Evolutionary conservation across 1,139 yeast species (phyloP).

Genomic region (Starmera stellimalicola): DNA sequence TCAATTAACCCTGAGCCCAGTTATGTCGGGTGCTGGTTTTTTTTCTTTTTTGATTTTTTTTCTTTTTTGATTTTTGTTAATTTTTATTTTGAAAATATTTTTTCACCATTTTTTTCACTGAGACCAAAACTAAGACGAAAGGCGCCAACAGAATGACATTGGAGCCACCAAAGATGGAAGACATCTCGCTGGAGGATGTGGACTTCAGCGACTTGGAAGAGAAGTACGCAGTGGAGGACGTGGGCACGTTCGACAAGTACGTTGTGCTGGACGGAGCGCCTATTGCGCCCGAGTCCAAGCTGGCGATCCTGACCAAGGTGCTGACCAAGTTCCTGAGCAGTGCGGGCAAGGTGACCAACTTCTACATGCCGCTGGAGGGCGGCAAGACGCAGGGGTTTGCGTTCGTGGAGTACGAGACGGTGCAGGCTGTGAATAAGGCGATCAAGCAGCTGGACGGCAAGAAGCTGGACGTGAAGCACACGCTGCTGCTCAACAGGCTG

Average conservation of each 20-base stretch:
- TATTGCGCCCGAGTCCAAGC: slow-evolving; percentile 84
- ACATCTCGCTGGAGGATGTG: slow-evolving; percentile 51
- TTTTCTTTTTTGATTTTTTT: too few species aligned
- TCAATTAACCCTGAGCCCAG: too few species aligned
- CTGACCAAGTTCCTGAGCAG: slow-evolving; percentile 68
- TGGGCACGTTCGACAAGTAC: slow-evolving; percentile 63
- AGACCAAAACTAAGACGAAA: too few species aligned
- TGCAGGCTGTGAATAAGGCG: slow-evolving; percentile 67
- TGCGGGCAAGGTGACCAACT: slow-evolving; percentile 41
- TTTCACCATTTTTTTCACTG: too few species aligned
- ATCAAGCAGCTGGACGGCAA: slow-evolving; percentile 77
- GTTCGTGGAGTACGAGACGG: slow-evolving; percentile 72
- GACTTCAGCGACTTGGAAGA: slow-evolving; percentile 87
- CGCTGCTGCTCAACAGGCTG: slow-evolving; percentile 75
- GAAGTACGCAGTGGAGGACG: slow-evolving; percentile 53
- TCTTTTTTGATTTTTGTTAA: too few species aligned
- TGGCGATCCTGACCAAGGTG: slow-evolving; percentile 76
- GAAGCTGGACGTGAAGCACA: slow-evolving; percentile 89
- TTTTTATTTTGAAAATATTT: too few species aligned
- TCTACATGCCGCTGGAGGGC: slow-evolving; percentile 73
- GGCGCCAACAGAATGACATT: too few species aligned
- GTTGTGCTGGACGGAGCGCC: slow-evolving; percentile 95
- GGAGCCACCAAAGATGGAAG: slow-evolving; percentile 24
- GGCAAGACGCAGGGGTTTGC: slow-evolving; percentile 83
- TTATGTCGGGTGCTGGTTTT: too few species aligned